Evolutionary conservation across 768 basidiomycete genomes (phyloP), one percentile per base, ranked within the genome.

Genomic region (Boletus insuetus): DNA sequence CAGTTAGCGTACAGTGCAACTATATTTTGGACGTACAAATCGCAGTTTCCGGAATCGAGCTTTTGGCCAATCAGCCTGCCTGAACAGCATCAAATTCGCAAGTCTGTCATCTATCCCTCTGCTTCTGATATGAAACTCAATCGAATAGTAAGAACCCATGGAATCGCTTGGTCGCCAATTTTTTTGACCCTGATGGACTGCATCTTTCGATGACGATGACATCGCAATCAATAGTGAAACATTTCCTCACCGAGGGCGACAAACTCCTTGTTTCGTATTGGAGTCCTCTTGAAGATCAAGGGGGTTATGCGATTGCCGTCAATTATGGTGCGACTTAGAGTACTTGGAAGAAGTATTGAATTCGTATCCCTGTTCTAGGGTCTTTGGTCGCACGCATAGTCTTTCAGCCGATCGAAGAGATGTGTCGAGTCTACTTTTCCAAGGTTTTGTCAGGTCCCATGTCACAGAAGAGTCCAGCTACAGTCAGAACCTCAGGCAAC

Each of bases 381-480:
- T 97, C 96, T 4, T 80, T 98, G 14, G 75, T 97, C 24, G 96
- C 94, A 6, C 86, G 97, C 17, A 89, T 98, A 54, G 66, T 95
- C 24, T 96, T 98, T 67, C 96, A 98, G 62, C 97, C 97, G 0
- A 82, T 98, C 24, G 97, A 99, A 71, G 97, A 99, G 72, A 88
- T 91, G 1, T 82, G 88, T 2, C 85, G 95, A 1, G 78, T 98
- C 4, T 93, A 87, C 72, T 98, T 97, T 72, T 94, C 96, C 2
- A 86, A 77, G 50, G 79, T 75, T 55, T 77, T 75, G 56, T 82
- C 69, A 53, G 66, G 62, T 10, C 58, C 59, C 34, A 41, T n/a
- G 19, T 51, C 47, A 46, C 56, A 58, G 45, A 44, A 59, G 26
- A 44, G 24, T 19, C 39, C 47, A 6, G 20, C 49, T 8, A 49